Conservation (phyloP, 1,139 yeast species). For the Geotrichum reessii region DNA sequence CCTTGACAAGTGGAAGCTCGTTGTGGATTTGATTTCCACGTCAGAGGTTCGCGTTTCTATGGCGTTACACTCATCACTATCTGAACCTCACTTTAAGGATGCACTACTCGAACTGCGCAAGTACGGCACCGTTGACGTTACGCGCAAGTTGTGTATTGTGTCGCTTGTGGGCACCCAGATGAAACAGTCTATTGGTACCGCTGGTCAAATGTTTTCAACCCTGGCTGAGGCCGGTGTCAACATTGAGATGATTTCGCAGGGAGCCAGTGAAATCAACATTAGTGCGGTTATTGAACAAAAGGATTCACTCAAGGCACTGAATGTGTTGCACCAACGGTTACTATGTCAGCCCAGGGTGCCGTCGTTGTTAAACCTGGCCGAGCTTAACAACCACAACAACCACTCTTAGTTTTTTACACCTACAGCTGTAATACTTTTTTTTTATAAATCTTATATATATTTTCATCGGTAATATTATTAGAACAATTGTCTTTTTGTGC, state of each 20-base stretch:
- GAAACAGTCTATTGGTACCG: slow-evolving; percentile 95
- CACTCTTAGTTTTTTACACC: no score
- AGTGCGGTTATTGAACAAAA: slow-evolving; percentile 85
- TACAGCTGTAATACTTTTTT: no score
- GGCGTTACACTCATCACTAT: slow-evolving; percentile 59
- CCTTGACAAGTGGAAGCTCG: slow-evolving; percentile 75
- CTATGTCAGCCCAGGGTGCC: slow-evolving; percentile 32
- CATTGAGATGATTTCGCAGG: slow-evolving; percentile 97
- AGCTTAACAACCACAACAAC: slow-evolving; percentile 1
- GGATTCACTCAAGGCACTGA: slow-evolving; percentile 79
- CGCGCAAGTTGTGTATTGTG: slow-evolving; percentile 81
- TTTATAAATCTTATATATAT: no score
- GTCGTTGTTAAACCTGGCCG: slow-evolving; percentile 11
- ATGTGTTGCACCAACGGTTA: slow-evolving; percentile 74
- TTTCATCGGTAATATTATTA: neutral
- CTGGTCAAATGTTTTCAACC: slow-evolving; percentile 94
- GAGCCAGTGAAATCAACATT: slow-evolving; percentile 95
- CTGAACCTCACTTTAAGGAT: slow-evolving; percentile 53
- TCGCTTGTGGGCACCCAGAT: slow-evolving; percentile 94
- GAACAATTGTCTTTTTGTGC: neutral
- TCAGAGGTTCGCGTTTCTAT: slow-evolving; percentile 97
- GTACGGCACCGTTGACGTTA: slow-evolving; percentile 84
- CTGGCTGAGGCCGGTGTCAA: slow-evolving; percentile 88
- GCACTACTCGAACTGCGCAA: slow-evolving; percentile 73
- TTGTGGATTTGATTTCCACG: slow-evolving; percentile 92